Evolutionary conservation across 306 rosid genomes (phyloP).

Genomic region (Cicer judaicum): DNA sequence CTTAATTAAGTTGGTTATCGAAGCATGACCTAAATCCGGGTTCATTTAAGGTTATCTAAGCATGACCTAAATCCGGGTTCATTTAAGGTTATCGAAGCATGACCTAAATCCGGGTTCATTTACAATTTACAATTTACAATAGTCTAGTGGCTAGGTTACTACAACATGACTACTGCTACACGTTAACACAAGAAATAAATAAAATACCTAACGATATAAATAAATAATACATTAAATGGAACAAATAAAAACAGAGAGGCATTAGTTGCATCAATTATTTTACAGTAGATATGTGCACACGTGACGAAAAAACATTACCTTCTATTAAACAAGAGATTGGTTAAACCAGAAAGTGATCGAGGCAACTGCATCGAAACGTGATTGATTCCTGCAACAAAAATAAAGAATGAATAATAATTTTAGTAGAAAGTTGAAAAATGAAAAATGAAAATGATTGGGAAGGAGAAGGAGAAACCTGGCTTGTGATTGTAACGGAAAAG

Average conservation of each 20-base stretch:
- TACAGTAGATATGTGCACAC: too few relatives aligned
- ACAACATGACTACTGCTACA: slow-evolving; percentile 28
- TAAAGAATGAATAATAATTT: not conserved
- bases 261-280: too few relatives aligned
- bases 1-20: too few relatives aligned
- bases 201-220: not conserved
- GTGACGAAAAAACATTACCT: slow-evolving; percentile 51
- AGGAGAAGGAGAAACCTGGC: slow-evolving; percentile 51
- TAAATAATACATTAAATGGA: not conserved
- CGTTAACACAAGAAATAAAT: not conserved
- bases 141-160: not conserved
- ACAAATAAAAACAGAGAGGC: too few relatives aligned
- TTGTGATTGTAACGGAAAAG: slow-evolving; percentile 54
- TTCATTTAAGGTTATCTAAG: not conserved
- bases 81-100: not conserved
- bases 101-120: too few relatives aligned
- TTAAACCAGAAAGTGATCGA: slow-evolving; percentile 72
- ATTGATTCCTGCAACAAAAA: slow-evolving; percentile 55
- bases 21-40: too few relatives aligned
- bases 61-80: too few relatives aligned
- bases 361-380: slow-evolving; percentile 78
- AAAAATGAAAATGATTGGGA: not conserved
- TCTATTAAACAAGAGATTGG: slow-evolving; percentile 73
- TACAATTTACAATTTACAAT: not conserved
- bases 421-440: not conserved